Base-by-base conservation (phyloP, 495 filamentous ascomycete species). In the Talaromyces proteolyticus region DNA sequence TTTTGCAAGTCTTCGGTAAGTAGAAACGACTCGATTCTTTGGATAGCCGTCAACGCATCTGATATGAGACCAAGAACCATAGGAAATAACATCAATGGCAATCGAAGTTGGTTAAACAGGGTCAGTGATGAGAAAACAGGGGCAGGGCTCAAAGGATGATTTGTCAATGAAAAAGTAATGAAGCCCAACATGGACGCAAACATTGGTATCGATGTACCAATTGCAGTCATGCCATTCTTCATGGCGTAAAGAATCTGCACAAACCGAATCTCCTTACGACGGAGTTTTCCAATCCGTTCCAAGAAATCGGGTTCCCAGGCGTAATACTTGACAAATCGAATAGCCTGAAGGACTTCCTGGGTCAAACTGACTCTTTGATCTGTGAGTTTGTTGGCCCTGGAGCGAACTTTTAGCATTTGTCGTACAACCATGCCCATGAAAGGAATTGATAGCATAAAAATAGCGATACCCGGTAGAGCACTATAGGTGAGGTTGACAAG, bases 181-280 rank as follows among this genome's bases (percentile, higher is more conserved):
- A 98, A 98, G 2, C 90, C 79, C 29, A 96, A 67, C 89, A 97
- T 96, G 5, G 91, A 93, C 3, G 91, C 91, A 58, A 95, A 95
- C 40, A 91, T 85, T 4, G 93, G 91, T 50, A 96, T 72, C 6
- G 87, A 85, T 67, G 86, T 77, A 1, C 79, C 80, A 34, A 92
- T 75, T 22, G 89, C 87, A 57, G 88, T 86, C 62, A 95, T 89
- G 19, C 72, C 89, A 57, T 92, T 93, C 56, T 90, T 79, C 45
- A 94, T 85, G 3, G 85, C 78, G 19, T 96, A 71, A 20, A 97
- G 64, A 14, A 89, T 68, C 57, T 94, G 90, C 44, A 95, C 89
- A 3, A 82, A 78, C 6, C 71, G 66, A 57, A 97, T 88, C 61
- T 97, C 92, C 38, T 74, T 74, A 26, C 68, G 71, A 42, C 92